Conservation (phyloP, 176 grass and related monocot genomes). For the Neostapfia colusana region DNA sequence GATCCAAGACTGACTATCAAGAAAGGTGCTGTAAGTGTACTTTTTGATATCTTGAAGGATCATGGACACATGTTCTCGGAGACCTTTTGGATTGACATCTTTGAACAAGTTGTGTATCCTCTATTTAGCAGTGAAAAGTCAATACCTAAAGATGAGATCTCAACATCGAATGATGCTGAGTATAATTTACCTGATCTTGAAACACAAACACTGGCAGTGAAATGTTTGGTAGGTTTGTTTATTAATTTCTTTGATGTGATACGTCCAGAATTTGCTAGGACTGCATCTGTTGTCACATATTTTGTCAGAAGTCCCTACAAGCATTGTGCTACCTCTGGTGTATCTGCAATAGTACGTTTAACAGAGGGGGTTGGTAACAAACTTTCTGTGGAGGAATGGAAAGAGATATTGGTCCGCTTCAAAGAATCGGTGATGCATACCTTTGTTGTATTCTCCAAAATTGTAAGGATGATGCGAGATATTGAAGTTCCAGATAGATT, state of each 20-base stretch:
- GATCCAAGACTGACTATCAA: conserved; percentile 80
- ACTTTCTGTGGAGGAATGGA: conserved; percentile 78
- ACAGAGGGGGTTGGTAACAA: conserved; percentile 64
- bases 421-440: conserved; percentile 62
- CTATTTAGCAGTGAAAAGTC: conserved; percentile 61
- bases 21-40: conserved; percentile 84
- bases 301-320: conserved; percentile 85
- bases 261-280: conserved; percentile 57
- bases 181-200: conserved; percentile 65
- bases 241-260: conserved; percentile 71
- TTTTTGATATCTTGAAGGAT: conserved; percentile 98
- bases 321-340: conserved; percentile 75
- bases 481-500: conserved; percentile 83
- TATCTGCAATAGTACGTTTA: conserved; percentile 67
- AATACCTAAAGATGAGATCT: conserved; percentile 34
- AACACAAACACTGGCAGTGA: conserved; percentile 66
- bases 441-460: conserved; percentile 60
- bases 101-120: conserved; percentile 76
- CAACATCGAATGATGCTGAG: conserved; percentile 39
- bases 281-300: conserved; percentile 56
- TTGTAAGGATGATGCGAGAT: conserved; percentile 83
- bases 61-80: conserved; percentile 76
- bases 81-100: conserved; percentile 71
- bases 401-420: conserved; percentile 61
- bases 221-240: conserved; percentile 82